Evolutionary conservation across 768 basidiomycete species (phyloP).

Genomic region (Ramaria rubella): DNA sequence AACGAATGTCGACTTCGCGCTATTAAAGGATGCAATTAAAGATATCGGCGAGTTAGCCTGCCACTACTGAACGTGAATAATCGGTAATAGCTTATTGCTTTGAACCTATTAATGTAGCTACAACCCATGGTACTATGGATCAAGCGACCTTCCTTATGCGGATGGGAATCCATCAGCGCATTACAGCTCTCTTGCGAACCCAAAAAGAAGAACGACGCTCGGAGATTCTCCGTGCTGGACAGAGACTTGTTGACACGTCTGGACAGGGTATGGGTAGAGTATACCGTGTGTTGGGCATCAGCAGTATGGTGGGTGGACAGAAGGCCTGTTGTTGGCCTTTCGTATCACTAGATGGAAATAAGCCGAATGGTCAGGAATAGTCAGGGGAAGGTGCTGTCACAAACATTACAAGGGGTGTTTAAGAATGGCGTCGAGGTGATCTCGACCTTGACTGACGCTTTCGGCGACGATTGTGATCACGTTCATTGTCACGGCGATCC

Average conservation of each 20-base stretch:
- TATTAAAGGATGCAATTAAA: constrained; percentile 69
- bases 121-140: constrained; percentile 58
- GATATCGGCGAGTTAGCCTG: constrained; percentile 47
- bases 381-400: background rate
- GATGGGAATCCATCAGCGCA: constrained; percentile 68
- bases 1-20: constrained; percentile 94
- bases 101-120: constrained; percentile 23
- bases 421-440: constrained; percentile 20
- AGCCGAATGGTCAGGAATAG: background rate
- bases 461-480: background rate
- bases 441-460: constrained; percentile 24
- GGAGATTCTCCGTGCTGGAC: constrained; percentile 53
- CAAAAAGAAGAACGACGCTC: constrained; percentile 38
- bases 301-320: constrained; percentile 10
- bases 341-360: constrained; percentile 8
- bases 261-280: constrained; percentile 74
- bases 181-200: constrained; percentile 55
- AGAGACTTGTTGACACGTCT: constrained; percentile 64
- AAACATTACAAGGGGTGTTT: background rate
- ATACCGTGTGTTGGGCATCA: constrained; percentile 74
- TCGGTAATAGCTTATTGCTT: background rate
- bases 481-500: constrained; percentile 6
- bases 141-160: constrained; percentile 73
- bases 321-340: constrained; percentile 27
- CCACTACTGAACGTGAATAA: background rate